Base-by-base conservation (phyloP, 2,329 filamentous ascomycete genomes). In the Periconia digitata region DNA sequence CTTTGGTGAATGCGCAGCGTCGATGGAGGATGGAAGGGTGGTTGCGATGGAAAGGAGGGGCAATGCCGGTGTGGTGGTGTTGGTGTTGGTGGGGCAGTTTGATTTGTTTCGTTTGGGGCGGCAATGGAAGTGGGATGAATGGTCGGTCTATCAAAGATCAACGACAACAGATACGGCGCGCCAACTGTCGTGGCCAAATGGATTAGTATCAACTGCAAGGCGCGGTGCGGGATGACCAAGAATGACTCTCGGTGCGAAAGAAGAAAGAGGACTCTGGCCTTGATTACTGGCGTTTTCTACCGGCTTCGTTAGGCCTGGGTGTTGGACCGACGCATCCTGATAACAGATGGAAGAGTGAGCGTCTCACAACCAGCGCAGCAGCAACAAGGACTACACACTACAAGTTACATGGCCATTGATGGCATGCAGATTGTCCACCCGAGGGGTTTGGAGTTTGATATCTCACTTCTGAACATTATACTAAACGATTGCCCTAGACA, bases 1-100 rank as follows among this genome's bases (percentile, higher is more conserved):
- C n/a, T n/a, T n/a, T n/a, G 36, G 36, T 63, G 50, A 51, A 54
- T 53, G 47, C 38, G 53, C 47, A 40, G 43, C 39, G 46, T 20
- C 17, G 29, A 41, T 49, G 36, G 54, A 50, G 41, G 44, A 47
- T 44, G 42, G 36, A 46, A 46, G 36, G 44, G 43, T 32, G 54
- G 17, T 39, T 15, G 49, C 38, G 49, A 42, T 54, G 51, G 53
- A 49, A 59, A 54, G 37, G 37, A 20, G 22, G 37, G 37, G 22
- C 37, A 39, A 32, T 13, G 27, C 10, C 36, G 17, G 8, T 38
- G 20, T 39, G 39, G 18, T 24, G 39, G 39, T 13, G 21, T 13
- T 27, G 22, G 29, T 20, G 23, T 10, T 42, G 40, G 27, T 32
- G 23, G 40, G 23, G 40, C 24, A 15, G 24, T 27, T 27, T n/a